phyloP scores from a whole-genome alignment of 2,329 filamentous ascomycete genomes.

The Aspergillus proliferans region DNA sequence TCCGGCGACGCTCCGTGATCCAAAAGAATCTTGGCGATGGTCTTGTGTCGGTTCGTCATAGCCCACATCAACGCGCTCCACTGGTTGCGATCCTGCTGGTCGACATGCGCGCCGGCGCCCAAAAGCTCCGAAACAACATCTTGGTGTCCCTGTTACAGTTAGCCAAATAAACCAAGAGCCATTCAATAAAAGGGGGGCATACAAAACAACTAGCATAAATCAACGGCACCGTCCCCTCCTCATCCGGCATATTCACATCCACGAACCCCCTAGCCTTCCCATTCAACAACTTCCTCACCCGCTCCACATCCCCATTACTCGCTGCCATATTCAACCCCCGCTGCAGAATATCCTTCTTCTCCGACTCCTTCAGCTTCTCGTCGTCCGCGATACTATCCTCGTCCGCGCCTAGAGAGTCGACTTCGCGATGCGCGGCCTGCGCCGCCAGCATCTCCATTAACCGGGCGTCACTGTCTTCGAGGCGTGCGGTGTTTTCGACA shows the following conservation, averaged over 20 bases:
- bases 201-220: conserved; percentile 99
- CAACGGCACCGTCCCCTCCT: conserved; percentile 90
- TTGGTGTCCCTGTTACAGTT: conserved; percentile 65
- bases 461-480: conserved; percentile 75
- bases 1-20: conserved; percentile 95
- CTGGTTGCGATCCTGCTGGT: conserved; percentile 90
- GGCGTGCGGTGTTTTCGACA: conserved; percentile 43
- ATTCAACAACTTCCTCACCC: conserved; percentile 67
- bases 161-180: background rate
- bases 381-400: conserved; percentile 74
- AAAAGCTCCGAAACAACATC: conserved; percentile 78
- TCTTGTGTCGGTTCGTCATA: conserved; percentile 97
- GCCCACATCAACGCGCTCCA: conserved; percentile 99
- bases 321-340: conserved; percentile 89
- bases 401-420: conserved; percentile 61
- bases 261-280: conserved; percentile 70
- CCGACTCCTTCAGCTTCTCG: conserved; percentile 63
- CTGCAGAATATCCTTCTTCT: conserved; percentile 78
- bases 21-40: conserved; percentile 84
- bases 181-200: conserved; percentile 31
- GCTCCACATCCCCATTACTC: conserved; percentile 85
- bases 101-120: conserved; percentile 77
- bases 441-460: conserved; percentile 94
- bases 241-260: conserved; percentile 80
- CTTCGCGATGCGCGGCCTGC: conserved; percentile 78